Evolutionary conservation across 345 rosid species (phyloP).

Genomic region (Cardiospermum halicacabum): DNA sequence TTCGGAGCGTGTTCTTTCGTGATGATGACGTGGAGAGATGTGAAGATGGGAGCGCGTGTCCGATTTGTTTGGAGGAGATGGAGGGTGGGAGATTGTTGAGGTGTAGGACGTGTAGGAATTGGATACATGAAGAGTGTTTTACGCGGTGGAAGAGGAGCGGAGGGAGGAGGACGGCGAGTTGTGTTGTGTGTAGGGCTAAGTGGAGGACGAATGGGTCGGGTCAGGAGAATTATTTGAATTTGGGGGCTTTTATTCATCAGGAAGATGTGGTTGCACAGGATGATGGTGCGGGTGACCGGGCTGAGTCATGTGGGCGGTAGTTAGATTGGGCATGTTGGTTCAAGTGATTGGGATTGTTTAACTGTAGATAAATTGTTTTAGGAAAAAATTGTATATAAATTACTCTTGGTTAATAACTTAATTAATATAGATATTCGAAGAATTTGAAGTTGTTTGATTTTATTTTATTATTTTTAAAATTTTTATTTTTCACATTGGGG

Average conservation of each 20-base stretch:
- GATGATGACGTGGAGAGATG: neutral
- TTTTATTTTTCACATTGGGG: no score
- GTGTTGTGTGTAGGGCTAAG: constrained; percentile 80
- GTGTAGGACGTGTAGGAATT: constrained; percentile 63
- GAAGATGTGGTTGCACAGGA: constrained; percentile 11
- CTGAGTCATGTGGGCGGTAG: constrained; percentile 18
- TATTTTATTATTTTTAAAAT: no score
- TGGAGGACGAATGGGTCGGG: constrained; percentile 43
- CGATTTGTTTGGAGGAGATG: constrained; percentile 74
- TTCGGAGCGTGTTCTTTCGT: constrained; percentile 49
- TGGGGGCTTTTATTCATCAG: constrained; percentile 46
- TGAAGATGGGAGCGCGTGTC: constrained; percentile 33
- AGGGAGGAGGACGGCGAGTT: constrained; percentile 58
- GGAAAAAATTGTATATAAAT: no score
- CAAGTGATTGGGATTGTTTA: neutral
- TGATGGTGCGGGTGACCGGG: constrained; percentile 6
- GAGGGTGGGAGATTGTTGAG: constrained; percentile 37
- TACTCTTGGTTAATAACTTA: neutral
- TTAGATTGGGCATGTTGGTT: neutral
- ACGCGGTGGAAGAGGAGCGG: constrained; percentile 67
- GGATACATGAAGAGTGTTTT: constrained; percentile 77
- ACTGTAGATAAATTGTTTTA: no score
- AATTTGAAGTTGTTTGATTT: neutral
- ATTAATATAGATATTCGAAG: neutral
- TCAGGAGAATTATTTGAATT: constrained; percentile 53